A percentile compares a stretch with the other conserved stretches of the same genome.
Conservation (phyloP, 805 yeast species). For the Tetrapisispora arboricola region DNA sequence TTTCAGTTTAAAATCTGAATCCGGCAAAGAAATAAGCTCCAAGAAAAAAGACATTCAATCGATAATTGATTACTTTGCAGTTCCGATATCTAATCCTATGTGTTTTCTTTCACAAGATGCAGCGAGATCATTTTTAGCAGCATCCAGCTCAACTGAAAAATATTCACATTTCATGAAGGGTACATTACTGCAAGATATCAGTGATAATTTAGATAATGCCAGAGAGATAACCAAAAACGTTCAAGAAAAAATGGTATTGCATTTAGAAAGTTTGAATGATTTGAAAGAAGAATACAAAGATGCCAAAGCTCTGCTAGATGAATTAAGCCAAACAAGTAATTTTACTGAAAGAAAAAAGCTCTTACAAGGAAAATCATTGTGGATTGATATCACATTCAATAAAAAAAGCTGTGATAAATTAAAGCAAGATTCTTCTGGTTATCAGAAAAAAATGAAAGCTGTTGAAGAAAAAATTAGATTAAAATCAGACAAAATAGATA, state of each 20-base stretch:
- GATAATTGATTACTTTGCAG: constrained; percentile 59
- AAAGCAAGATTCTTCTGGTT: constrained; percentile 8
- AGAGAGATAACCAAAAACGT: constrained; percentile 30
- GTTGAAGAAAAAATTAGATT: constrained; percentile 10
- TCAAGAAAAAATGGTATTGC: constrained; percentile 31
- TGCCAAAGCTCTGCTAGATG: constrained; percentile 33
- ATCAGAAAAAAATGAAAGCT: constrained; percentile 14
- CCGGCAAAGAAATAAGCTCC: constrained; percentile 43
- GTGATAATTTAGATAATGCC: constrained; percentile 39
- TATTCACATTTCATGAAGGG: constrained; percentile 75
- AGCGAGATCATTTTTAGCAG: constrained; percentile 81
- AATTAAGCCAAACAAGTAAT: constrained; percentile 34
- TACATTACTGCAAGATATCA: constrained; percentile 59
- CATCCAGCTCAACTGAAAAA: constrained; percentile 61
- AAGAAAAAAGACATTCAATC: constrained; percentile 58
- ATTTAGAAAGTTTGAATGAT: constrained; percentile 32
- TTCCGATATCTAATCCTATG: constrained; percentile 83
- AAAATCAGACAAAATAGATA: constrained; percentile 23
- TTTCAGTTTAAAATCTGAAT: constrained; percentile 46
- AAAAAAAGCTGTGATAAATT: constrained; percentile 12
- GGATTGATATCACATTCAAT: constrained; percentile 33
- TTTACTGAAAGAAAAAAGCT: constrained; percentile 31
- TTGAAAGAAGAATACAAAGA: constrained; percentile 34
- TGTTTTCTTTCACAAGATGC: constrained; percentile 88
- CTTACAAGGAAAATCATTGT: constrained; percentile 39